Evolutionary conservation across 257 asterid species (phyloP).

Genomic region (Solanum acaule): DNA sequence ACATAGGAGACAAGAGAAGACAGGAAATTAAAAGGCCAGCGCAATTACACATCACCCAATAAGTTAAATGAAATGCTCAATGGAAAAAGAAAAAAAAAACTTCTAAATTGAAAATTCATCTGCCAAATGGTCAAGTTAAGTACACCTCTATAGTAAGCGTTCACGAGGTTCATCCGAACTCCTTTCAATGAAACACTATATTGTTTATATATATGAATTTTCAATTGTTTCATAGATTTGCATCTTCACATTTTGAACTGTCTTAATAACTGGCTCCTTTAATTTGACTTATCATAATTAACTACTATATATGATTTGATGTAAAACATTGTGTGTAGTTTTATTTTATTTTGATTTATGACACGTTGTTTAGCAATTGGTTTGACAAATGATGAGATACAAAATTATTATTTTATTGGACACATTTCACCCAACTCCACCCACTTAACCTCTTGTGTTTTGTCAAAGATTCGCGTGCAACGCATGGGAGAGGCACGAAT

Average conservation of each 20-base stretch:
- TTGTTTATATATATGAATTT: too few relatives aligned
- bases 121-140: too few relatives aligned
- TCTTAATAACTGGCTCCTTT: neutral
- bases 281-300: neutral
- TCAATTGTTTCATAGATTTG: too few relatives aligned
- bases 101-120: neutral
- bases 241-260: too few relatives aligned
- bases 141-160: neutral
- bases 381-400: conserved; percentile 11
- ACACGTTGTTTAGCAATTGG: neutral
- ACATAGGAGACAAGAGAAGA: neutral
- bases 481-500: conserved; percentile 23
- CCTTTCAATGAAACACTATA: too few relatives aligned
- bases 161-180: accelerated
- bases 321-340: neutral
- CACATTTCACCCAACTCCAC: neutral
- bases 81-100: neutral
- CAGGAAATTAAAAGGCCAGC: conserved; percentile 6
- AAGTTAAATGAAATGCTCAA: neutral
- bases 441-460: conserved; percentile 4
- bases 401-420: neutral
- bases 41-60: neutral
- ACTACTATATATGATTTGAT: neutral
- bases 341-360: neutral
- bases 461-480: conserved; percentile 40